Conservation (phyloP, 805 yeast species). For the Metschnikowia lochheadii region DNA sequence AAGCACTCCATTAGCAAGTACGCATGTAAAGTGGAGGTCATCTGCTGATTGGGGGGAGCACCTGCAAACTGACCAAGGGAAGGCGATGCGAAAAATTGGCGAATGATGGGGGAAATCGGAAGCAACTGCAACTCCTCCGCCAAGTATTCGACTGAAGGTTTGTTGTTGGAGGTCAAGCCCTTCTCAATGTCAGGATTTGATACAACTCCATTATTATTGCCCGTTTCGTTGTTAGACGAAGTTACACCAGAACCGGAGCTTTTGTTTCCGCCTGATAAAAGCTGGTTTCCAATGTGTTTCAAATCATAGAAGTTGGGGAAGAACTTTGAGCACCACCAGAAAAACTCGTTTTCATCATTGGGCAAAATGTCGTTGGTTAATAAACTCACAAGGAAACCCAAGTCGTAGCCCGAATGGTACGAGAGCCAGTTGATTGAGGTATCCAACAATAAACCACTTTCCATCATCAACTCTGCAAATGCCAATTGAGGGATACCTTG, state of each 20-base stretch:
- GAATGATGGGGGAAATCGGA: constrained; percentile 52
- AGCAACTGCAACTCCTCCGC: constrained; percentile 66
- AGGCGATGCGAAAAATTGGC: constrained; percentile 31
- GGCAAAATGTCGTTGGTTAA: constrained; percentile 78
- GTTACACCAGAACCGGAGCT: constrained; percentile 4
- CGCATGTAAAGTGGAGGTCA: constrained; percentile 57
- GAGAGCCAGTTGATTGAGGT: constrained; percentile 78
- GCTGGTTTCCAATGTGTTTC: constrained; percentile 48
- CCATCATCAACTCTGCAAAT: constrained; percentile 80
- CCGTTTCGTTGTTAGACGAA: constrained; percentile 5
- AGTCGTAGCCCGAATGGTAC: constrained; percentile 90
- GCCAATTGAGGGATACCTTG: constrained; percentile 75
- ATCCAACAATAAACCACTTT: constrained; percentile 80
- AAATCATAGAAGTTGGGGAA: constrained; percentile 85
- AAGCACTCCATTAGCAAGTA: constrained; percentile 62
- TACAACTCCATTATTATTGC: background rate
- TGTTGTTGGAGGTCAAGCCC: constrained; percentile 18
- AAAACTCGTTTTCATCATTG: constrained; percentile 70
- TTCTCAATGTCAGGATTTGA: constrained; percentile 7
- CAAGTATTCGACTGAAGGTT: constrained; percentile 54
- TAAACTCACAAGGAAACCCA: constrained; percentile 80
- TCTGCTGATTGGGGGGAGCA: constrained; percentile 26
- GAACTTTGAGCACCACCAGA: constrained; percentile 61
- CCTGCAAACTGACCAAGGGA: constrained; percentile 16
- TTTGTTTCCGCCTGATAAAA: constrained; percentile 19